Evolutionary conservation across 768 basidiomycete species (phyloP).

Genomic region (Kwoniella sp.): DNA sequence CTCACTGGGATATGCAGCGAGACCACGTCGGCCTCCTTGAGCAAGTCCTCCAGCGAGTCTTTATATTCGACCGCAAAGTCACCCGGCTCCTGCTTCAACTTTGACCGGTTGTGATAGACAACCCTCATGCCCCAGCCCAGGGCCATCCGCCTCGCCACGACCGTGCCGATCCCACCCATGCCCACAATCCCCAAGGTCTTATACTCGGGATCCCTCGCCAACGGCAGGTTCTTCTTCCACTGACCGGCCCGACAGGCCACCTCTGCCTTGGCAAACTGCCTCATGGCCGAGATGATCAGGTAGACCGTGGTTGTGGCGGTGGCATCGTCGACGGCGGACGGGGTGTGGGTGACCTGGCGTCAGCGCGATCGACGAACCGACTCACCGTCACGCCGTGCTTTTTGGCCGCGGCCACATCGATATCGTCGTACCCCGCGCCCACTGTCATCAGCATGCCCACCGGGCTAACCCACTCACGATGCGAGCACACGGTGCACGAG

Average conservation of each 20-base stretch:
- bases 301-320: constrained; percentile 57
- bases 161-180: constrained; percentile 51
- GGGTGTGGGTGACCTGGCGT: constrained; percentile 71
- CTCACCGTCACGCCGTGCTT: background rate
- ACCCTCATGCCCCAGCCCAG: constrained; percentile 82
- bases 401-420: constrained; percentile 1
- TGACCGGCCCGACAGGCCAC: constrained; percentile 3
- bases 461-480: background rate
- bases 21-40: constrained; percentile 71
- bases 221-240: constrained; percentile 19
- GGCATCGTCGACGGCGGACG: constrained; percentile 81
- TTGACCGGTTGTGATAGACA: constrained; percentile 62
- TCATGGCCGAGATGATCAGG: constrained; percentile 30
- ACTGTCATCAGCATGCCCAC: background rate
- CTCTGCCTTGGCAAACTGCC: constrained; percentile 30
- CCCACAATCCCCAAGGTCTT: constrained; percentile 50
- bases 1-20: constrained; percentile 71
- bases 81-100: constrained; percentile 54
- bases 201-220: constrained; percentile 46
- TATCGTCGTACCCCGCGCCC: constrained; percentile 1
- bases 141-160: constrained; percentile 42
- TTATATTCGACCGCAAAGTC: constrained; percentile 69
- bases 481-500: constrained; percentile 10
- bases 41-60: constrained; percentile 58
- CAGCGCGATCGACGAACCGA: background rate